Evolutionary conservation across 164 flowering plant genomes (phyloP).

Genomic region (Santalum album): DNA sequence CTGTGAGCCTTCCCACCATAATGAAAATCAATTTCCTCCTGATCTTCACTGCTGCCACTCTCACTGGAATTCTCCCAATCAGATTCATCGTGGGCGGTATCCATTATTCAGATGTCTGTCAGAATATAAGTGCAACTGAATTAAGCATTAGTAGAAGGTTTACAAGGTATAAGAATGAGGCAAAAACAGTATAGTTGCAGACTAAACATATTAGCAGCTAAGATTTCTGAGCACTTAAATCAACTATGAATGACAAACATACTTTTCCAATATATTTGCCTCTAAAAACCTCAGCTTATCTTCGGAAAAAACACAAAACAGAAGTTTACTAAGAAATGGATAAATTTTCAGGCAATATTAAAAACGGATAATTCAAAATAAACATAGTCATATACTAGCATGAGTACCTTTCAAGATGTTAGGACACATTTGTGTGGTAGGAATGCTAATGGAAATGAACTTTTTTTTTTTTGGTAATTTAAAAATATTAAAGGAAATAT

Average conservation of each 20-base stretch:
- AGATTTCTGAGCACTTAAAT: conserved; percentile 1
- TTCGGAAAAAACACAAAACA: neutral
- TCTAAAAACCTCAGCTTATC: neutral
- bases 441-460: no score
- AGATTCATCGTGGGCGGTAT: conserved; percentile 41
- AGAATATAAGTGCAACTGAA: neutral
- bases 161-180: neutral
- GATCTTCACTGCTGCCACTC: conserved; percentile 63
- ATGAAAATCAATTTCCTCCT: conserved; percentile 47
- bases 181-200: neutral
- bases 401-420: neutral
- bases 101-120: conserved; percentile 36
- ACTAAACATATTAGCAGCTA: neutral
- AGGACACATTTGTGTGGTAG: no score
- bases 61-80: conserved; percentile 66
- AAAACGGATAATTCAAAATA: no score
- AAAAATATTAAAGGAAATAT: no score
- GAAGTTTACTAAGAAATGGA: neutral
- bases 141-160: neutral
- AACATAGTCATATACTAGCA: neutral
- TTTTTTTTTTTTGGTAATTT: no score
- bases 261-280: neutral
- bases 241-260: no score
- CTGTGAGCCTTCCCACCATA: conserved; percentile 62
- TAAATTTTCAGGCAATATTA: neutral